phyloP scores from a whole-genome alignment of 75 land plant species.

The Sequoia sempervirens region DNA sequence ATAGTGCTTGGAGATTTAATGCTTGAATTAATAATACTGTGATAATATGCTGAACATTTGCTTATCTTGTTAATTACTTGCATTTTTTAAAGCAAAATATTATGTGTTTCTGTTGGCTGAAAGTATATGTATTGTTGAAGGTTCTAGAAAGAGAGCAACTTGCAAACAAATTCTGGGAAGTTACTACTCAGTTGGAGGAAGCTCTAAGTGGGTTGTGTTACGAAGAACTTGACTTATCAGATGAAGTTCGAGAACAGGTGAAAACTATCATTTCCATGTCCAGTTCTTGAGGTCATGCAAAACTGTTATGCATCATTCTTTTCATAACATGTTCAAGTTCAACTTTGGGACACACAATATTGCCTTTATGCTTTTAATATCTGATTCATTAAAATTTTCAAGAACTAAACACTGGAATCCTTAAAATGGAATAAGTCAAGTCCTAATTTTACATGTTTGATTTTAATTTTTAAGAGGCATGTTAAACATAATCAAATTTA shows the following conservation, averaged over 20 bases:
- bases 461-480: neutral
- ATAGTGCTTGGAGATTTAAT: no score
- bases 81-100: neutral
- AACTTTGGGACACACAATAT: neutral
- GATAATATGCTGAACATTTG: slow-evolving; percentile 1
- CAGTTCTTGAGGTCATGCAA: neutral
- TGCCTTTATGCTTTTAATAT: neutral
- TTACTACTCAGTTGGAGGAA: slow-evolving; percentile 53
- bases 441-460: slow-evolving; percentile 6
- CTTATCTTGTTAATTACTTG: neutral
- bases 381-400: neutral
- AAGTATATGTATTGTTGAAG: slow-evolving; percentile 26
- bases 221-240: slow-evolving; percentile 73
- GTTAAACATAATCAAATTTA: neutral
- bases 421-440: neutral
- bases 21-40: neutral
- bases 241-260: slow-evolving; percentile 94
- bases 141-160: slow-evolving; percentile 63
- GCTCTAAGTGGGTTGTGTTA: slow-evolving; percentile 61
- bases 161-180: slow-evolving; percentile 47
- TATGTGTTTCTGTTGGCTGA: neutral
- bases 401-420: neutral
- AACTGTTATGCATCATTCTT: neutral
- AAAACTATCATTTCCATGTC: neutral
- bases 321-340: neutral